Conservation (phyloP, 805 yeast species). For the Deakozyma indianensis region DNA sequence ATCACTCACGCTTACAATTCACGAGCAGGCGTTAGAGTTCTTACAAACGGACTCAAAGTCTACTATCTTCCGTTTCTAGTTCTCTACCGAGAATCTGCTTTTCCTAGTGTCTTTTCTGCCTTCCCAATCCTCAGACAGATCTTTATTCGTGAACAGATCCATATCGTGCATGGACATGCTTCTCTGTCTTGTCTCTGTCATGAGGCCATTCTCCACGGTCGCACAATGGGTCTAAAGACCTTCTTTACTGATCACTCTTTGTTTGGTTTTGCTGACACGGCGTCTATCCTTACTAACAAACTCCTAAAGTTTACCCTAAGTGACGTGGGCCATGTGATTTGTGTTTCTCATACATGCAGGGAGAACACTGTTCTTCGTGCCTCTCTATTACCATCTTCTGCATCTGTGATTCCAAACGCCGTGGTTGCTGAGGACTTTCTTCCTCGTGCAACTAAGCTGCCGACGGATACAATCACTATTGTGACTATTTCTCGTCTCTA, state of each 20-base stretch:
- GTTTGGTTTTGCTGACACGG: constrained; percentile 83
- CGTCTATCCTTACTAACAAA: constrained; percentile 76
- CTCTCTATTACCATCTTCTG: constrained; percentile 56
- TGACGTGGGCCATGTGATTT: constrained; percentile 85
- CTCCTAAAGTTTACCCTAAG: constrained; percentile 66
- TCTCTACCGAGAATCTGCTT: constrained; percentile 68
- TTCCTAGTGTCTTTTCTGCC: constrained; percentile 79
- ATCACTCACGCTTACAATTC: constrained; percentile 82
- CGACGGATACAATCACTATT: constrained; percentile 44
- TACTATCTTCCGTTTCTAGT: constrained; percentile 78
- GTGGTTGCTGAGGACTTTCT: constrained; percentile 72
- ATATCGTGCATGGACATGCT: constrained; percentile 93
- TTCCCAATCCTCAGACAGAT: constrained; percentile 80
- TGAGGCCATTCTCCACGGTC: constrained; percentile 82
- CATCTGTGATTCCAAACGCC: constrained; percentile 93
- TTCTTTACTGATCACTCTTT: constrained; percentile 93
- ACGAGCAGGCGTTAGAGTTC: constrained; percentile 64
- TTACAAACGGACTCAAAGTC: constrained; percentile 85
- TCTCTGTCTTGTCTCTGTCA: constrained; percentile 75
- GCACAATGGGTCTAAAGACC: constrained; percentile 83
- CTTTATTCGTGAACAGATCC: constrained; percentile 68
- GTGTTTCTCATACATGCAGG: constrained; percentile 92
- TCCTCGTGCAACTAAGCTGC: constrained; percentile 17
- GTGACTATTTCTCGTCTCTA: constrained; percentile 84
- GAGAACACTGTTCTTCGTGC: constrained; percentile 90